Evolutionary conservation across 2,329 filamentous ascomycete species (phyloP).

Genomic region (Acarospora socialis): DNA sequence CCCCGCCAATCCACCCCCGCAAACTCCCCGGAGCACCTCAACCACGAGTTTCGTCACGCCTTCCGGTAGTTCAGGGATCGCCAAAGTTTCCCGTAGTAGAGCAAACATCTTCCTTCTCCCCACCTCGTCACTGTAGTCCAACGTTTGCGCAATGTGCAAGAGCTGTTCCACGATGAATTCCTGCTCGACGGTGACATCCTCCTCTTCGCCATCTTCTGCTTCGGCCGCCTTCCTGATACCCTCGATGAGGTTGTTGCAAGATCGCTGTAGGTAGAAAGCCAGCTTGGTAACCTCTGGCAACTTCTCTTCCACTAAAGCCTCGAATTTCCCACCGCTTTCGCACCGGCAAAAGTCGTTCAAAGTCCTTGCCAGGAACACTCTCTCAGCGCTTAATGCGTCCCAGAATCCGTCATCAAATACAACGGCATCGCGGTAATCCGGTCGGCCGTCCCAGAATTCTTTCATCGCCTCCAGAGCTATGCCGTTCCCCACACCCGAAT

Average conservation of each 20-base stretch:
- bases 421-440: slow-evolving; percentile 37
- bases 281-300: slow-evolving; percentile 88
- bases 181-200: slow-evolving; percentile 74
- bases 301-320: slow-evolving; percentile 73
- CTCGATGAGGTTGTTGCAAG: slow-evolving; percentile 44
- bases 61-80: slow-evolving; percentile 76
- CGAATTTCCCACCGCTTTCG: slow-evolving; percentile 58
- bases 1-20: slow-evolving; percentile 42
- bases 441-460: slow-evolving; percentile 87
- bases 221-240: slow-evolving; percentile 23
- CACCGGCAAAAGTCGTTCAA: slow-evolving; percentile 86
- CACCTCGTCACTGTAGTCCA: slow-evolving; percentile 97
- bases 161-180: slow-evolving; percentile 95
- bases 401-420: slow-evolving; percentile 33
- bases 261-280: slow-evolving; percentile 71
- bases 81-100: slow-evolving; percentile 70
- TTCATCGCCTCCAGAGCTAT: slow-evolving; percentile 89
- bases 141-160: slow-evolving; percentile 75
- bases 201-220: slow-evolving; percentile 47
- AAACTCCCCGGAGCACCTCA: slow-evolving; percentile 69
- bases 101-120: slow-evolving; percentile 93
- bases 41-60: slow-evolving; percentile 81
- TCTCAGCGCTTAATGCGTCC: slow-evolving; percentile 51
- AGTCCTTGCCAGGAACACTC: slow-evolving; percentile 76
- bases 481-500: slow-evolving; percentile 77